Evolutionary conservation across 2,329 filamentous ascomycete genomes (phyloP).

Genomic region (Fusarium globosum): DNA sequence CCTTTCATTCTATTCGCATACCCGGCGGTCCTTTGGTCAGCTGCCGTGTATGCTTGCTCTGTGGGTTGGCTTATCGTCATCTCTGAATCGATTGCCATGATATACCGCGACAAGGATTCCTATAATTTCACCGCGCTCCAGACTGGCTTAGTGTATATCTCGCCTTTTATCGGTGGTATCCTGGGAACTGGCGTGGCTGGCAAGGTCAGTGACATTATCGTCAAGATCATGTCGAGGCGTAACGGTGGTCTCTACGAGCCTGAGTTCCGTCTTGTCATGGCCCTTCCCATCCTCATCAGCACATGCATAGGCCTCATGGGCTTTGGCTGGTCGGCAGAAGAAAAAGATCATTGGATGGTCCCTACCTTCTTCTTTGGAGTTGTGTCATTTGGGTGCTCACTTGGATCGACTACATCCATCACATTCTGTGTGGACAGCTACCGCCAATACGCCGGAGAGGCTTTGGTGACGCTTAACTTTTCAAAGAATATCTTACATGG

Average conservation of each 20-base stretch:
- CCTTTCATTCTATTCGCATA: constrained; percentile 91
- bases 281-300: constrained; percentile 78
- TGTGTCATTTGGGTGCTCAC: constrained; percentile 89
- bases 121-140: constrained; percentile 88
- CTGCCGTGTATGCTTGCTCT: constrained; percentile 85
- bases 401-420: constrained; percentile 91
- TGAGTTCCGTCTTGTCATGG: constrained; percentile 93
- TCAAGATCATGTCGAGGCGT: constrained; percentile 80
- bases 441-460: constrained; percentile 91
- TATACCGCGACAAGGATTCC: constrained; percentile 74
- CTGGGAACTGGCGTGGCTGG: constrained; percentile 93
- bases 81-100: constrained; percentile 84
- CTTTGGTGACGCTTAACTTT: constrained; percentile 93
- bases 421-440: constrained; percentile 96
- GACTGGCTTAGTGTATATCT: constrained; percentile 88
- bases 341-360: constrained; percentile 84
- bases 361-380: constrained; percentile 94
- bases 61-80: constrained; percentile 96
- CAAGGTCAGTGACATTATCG: constrained; percentile 85
- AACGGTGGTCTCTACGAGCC: constrained; percentile 97
- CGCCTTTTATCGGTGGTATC: constrained; percentile 88
- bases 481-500: constrained; percentile 95
- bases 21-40: constrained; percentile 89
- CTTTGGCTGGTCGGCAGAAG: constrained; percentile 90
- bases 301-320: constrained; percentile 92